Evolutionary conservation across 176 grass and related monocot genomes (phyloP), one percentile per base, ranked within the genome.

Genomic region (Zoysia pacifica): DNA sequence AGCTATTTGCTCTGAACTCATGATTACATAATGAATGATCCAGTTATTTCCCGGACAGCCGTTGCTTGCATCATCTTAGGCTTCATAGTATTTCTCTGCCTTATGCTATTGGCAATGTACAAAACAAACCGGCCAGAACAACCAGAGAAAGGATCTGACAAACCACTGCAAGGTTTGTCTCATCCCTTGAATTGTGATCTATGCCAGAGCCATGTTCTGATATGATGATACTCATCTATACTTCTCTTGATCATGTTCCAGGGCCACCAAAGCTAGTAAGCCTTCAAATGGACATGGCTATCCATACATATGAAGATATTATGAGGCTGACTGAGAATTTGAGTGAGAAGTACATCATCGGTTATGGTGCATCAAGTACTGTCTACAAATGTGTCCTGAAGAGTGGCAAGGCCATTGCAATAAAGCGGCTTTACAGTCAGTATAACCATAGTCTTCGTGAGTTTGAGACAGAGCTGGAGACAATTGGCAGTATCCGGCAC

Each of bases 281-380:
- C 65, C 97, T 99, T 56, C 93, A 95, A 81, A 99, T 99, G 97
- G 97, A 99, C 51, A 93, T 99, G 92, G 92, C 97, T 53, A 81
- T 88, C 69, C 92, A 99, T 89, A 93, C 97, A 1, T 99, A 99
- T 43, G 97, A 95, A 16, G 93, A 99, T 74, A 93, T 99, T 37
- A 99, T 99, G 97, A 92, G 86, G 79, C 50, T 99, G 49, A 99
- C 97, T 11, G 97, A 99, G 78, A 93, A 99, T 48, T 84, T 99
- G 72, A 96, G 84, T 4, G 97, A 96, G 84, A 99, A 99, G 46
- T 87, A 99, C 80, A 99, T 99, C 69, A 99, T 96, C 51, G 97
- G 97, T 15, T 99, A 99, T 42, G 97, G 97, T 7, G 90, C 97
- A 28, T 96, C 97, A 67, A 99, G 97, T 62, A 99, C 97, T 2